Evolutionary conservation across 2,329 filamentous ascomycete species (phyloP).

Genomic region (Lasiodiplodia citricola): DNA sequence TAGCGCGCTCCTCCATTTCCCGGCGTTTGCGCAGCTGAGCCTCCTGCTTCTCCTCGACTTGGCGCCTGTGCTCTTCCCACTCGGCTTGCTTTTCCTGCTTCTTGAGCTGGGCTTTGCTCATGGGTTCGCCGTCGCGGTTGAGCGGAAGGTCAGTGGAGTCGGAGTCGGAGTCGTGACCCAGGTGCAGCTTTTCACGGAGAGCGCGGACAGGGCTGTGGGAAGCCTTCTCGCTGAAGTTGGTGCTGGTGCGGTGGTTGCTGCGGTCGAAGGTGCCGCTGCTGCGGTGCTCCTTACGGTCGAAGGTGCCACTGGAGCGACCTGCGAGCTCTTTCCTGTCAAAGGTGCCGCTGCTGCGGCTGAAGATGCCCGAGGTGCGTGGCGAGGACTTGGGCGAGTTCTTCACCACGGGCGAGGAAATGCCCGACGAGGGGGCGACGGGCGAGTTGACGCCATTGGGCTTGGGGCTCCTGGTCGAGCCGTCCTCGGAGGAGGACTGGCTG

Average conservation of each 20-base stretch:
- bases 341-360: constrained; percentile 43
- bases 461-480: constrained; percentile 37
- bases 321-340: constrained; percentile 29
- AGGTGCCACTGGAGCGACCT: constrained; percentile 42
- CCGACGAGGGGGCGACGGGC: constrained; percentile 29
- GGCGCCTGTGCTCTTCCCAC: constrained; percentile 51
- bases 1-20: constrained; percentile 55
- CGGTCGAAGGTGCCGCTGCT: constrained; percentile 29
- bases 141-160: constrained; percentile 46
- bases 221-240: constrained; percentile 26
- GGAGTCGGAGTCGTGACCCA: constrained; percentile 40
- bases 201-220: constrained; percentile 45
- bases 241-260: constrained; percentile 30
- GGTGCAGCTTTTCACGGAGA: constrained; percentile 48
- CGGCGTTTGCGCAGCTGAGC: constrained; percentile 55
- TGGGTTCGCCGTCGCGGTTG: constrained; percentile 56
- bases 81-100: constrained; percentile 54
- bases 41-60: constrained; percentile 49
- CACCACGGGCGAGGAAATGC: constrained; percentile 32
- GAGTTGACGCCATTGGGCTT: constrained; percentile 30
- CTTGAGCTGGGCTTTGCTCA: constrained; percentile 56
- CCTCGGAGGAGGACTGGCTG: constrained; percentile 40
- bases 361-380: constrained; percentile 40
- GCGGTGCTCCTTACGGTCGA: constrained; percentile 30
- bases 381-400: constrained; percentile 23